Evolutionary conservation across 2,329 filamentous ascomycete species (phyloP).

Genomic region (Proliferodiscus dingleyae): DNA sequence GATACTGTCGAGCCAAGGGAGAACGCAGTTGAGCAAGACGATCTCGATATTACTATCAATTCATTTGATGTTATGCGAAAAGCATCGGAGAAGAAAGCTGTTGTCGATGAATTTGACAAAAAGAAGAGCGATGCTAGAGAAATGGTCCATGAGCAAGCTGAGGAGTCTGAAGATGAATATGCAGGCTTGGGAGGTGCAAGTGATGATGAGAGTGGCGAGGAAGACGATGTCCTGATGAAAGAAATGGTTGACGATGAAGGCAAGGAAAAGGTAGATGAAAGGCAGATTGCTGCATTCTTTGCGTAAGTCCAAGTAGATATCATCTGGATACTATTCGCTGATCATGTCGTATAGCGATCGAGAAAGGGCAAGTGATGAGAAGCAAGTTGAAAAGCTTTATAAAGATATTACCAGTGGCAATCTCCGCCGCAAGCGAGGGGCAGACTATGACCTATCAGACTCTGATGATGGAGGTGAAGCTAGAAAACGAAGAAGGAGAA

Average conservation of each 20-base stretch:
- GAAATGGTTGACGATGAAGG: conserved; percentile 88
- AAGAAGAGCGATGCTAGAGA: conserved; percentile 83
- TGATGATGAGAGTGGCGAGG: conserved; percentile 77
- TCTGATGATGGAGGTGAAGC: conserved; percentile 83
- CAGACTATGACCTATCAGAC: conserved; percentile 81
- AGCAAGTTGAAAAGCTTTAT: conserved; percentile 84
- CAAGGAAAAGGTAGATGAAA: conserved; percentile 71
- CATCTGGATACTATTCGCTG: conserved; percentile 1
- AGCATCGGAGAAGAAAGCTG: conserved; percentile 53
- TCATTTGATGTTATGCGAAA: conserved; percentile 58
- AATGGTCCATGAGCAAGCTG: conserved; percentile 88
- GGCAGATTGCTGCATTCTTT: conserved; percentile 78
- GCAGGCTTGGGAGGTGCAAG: conserved; percentile 86
- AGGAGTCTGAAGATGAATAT: conserved; percentile 98
- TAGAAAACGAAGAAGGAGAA: conserved; percentile 72
- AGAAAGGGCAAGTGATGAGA: conserved; percentile 75
- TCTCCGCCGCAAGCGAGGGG: conserved; percentile 74
- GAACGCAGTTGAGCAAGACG: conserved; percentile 23
- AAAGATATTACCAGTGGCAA: conserved; percentile 88
- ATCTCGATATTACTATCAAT: conserved; percentile 35
- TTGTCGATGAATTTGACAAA: conserved; percentile 63
- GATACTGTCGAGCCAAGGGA: conserved; percentile 21
- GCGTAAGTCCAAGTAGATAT: conserved; percentile 59
- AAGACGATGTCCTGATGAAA: conserved; percentile 68
- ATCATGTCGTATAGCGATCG: conserved; percentile 54